Evolutionary conservation across 768 basidiomycete species (phyloP).

Genomic region (Phlebiopsis gigantea): DNA sequence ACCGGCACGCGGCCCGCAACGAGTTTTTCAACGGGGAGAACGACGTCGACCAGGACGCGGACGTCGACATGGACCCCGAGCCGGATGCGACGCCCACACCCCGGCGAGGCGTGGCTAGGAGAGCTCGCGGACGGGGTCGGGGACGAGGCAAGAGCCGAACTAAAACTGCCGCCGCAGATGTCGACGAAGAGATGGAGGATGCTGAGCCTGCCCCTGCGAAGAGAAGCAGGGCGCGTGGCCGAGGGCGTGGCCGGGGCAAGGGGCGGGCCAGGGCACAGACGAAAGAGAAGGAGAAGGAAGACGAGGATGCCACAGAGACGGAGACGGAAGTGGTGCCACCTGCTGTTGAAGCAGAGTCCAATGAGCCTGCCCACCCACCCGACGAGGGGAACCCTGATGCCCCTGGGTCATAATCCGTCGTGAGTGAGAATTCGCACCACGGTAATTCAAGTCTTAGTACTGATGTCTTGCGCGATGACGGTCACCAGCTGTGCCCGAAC

Average conservation of each 20-base stretch:
- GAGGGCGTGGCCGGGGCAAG: slow-evolving; percentile 29
- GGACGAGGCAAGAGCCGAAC: slow-evolving; percentile 25
- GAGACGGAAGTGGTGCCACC: neutral
- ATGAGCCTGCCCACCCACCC: neutral
- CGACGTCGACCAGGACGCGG: slow-evolving; percentile 54
- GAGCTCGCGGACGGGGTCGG: slow-evolving; percentile 27
- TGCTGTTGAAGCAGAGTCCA: too few species aligned
- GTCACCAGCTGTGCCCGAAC: too few species aligned
- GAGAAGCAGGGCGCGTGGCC: slow-evolving; percentile 27
- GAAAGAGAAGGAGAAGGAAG: slow-evolving; percentile 5
- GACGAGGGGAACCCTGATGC: neutral
- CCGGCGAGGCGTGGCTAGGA: slow-evolving; percentile 15
- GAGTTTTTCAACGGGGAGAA: slow-evolving; percentile 73
- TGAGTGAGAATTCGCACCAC: neutral
- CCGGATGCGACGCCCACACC: slow-evolving; percentile 27
- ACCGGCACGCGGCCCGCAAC: slow-evolving; percentile 50
- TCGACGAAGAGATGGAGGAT: slow-evolving; percentile 36
- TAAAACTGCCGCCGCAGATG: slow-evolving; percentile 19
- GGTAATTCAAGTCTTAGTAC: neutral
- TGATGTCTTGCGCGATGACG: neutral
- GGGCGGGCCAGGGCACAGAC: slow-evolving; percentile 19
- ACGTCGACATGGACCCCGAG: slow-evolving; percentile 58
- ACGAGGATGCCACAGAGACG: slow-evolving; percentile 4
- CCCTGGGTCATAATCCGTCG: neutral
- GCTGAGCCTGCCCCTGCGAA: slow-evolving; percentile 22